Base-by-base conservation (phyloP, 75 land plant species). In the Selaginella tamariscina region DNA sequence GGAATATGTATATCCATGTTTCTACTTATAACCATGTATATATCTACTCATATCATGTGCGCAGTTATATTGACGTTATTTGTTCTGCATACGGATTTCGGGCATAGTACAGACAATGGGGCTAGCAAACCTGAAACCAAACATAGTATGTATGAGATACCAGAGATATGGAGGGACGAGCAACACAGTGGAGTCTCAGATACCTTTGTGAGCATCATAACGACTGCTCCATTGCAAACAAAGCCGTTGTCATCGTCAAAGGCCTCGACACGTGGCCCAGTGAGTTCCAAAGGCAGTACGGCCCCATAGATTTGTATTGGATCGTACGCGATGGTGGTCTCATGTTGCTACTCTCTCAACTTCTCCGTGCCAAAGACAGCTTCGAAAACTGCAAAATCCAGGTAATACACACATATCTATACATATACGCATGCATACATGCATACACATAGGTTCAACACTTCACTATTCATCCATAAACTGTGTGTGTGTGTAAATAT, bases 71-170 rank as follows among this genome's bases (percentile, higher is more conserved):
- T n/a, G n/a, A n/a, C n/a, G n/a, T n/a, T n/a, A n/a, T n/a, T n/a
- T n/a, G n/a, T n/a, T n/a, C n/a, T n/a, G n/a, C n/a, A n/a, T n/a
- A n/a, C n/a, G n/a, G 32, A 90, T 95, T 70, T 92, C 87, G 39
- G 86, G 88, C 33, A 82, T 91, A 31, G 82, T 95, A n/a, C 99
- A 95, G 67, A 88, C 97, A 21, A 95, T 95, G 99, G 99, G 99
- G 22, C 87, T 95, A 30, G 99, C 87, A 32, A 95, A 95, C 70
- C 79, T 95, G 27, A 95, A 95, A 76, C 99, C 99, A 21, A 95
- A 95, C 69, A 95, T 95, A 55, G 86, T 95, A 27, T 97, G 96
- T 30, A 95, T 95, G 99, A 81, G 99, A n/a, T 95, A 95, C 99
- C 99, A 29, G 99, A 95, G 73, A 88, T 95, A 23, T 95, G 99